Evolutionary conservation across 371 early-diverging fungal species (phyloP), one percentile per base, ranked within the genome.

Genomic region (Massospora cicadina): DNA sequence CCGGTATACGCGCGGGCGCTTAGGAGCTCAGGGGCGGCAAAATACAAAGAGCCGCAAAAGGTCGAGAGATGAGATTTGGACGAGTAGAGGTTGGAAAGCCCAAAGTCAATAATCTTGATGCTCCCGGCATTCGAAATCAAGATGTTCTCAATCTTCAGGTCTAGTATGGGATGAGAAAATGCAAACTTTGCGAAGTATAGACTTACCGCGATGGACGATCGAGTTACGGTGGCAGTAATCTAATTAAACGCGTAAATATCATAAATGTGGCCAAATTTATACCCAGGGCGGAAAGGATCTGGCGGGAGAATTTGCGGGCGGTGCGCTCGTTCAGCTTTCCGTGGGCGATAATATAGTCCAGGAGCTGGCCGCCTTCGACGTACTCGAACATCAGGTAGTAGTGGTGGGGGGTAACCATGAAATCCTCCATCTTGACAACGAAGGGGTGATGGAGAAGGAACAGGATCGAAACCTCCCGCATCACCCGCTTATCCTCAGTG

Each of bases 101-200:
- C 98, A 82, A 98, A 98, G 70, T 98, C 98, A 64, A 93, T 88
- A 55, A 93, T 84, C 71, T 91, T 90, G 75, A 89, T 85, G 63
- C 84, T 77, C 29, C 89, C 92, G 33, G 82, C 73, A 61, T 82
- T 78, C 1, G 87, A 84, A 21, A 97, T 85, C 27, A 97, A 70
- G 53, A 97, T 93, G 71, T 97, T 97, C 72, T 97, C 98, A 66
- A 95, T 91, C 75, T 97, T 97, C 55, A 97, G 75, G 74, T 97
- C 97, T 75, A 57, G 56, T 59, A 33, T 54, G 32, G 64, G 70
- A 55, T 21, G 64, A 54, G 55, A 30, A 63, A 32, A 10, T 31
- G 23, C n/a, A 13, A 56, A 31, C 31, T 30, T 21, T 23, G 67
- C 75, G 69, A 54, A 71, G 66, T n/a, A 62, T 2, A 33, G 43